A percentile compares a stretch with the other conserved stretches of the same genome.
These are phyloP conservation scores for Epichloe baconii DNA, from an alignment of 2,329 filamentous ascomycete genomes.

Conservation along the genomic window DNA sequence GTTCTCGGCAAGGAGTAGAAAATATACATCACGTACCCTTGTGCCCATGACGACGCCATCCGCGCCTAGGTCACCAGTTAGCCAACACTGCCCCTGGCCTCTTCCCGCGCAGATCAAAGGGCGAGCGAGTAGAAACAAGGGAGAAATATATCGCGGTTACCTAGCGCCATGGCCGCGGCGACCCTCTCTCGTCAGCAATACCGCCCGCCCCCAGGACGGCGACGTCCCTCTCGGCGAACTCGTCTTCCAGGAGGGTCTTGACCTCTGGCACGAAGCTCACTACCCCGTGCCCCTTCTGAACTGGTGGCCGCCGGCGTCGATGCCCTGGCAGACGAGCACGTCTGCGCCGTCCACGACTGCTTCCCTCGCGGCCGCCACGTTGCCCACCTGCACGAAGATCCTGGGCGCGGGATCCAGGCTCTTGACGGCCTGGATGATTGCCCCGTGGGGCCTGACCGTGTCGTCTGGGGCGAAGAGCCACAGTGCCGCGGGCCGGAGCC, in stretches of 20 bases:
- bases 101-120: too few relatives aligned
- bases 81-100: too few relatives aligned
- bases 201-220: slow-evolving; percentile 46
- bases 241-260: slow-evolving; percentile 28
- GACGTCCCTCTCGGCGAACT: slow-evolving; percentile 21
- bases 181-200: slow-evolving; percentile 41
- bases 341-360: slow-evolving; percentile 37
- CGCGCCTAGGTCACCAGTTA: slow-evolving; percentile 17
- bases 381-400: slow-evolving; percentile 50
- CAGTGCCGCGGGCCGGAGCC: slow-evolving; percentile 42
- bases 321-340: slow-evolving; percentile 48
- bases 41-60: slow-evolving; percentile 33
- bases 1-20: neutral
- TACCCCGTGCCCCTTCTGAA: slow-evolving; percentile 37
- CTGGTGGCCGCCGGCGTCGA: slow-evolving; percentile 53
- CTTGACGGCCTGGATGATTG: slow-evolving; percentile 24
- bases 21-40: slow-evolving; percentile 15
- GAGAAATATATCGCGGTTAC: slow-evolving; percentile 15
- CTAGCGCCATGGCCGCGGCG: slow-evolving; percentile 41
- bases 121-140: too few relatives aligned
- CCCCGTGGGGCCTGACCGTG: slow-evolving; percentile 23
- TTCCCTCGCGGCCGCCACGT: slow-evolving; percentile 38
- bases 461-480: slow-evolving; percentile 54
- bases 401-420: slow-evolving; percentile 21
- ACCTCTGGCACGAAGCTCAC: slow-evolving; percentile 46